Evolutionary conservation across 139 green algal genomes (phyloP), one percentile per base, ranked within the genome.

Genomic region (Zygnema cylindricum): DNA sequence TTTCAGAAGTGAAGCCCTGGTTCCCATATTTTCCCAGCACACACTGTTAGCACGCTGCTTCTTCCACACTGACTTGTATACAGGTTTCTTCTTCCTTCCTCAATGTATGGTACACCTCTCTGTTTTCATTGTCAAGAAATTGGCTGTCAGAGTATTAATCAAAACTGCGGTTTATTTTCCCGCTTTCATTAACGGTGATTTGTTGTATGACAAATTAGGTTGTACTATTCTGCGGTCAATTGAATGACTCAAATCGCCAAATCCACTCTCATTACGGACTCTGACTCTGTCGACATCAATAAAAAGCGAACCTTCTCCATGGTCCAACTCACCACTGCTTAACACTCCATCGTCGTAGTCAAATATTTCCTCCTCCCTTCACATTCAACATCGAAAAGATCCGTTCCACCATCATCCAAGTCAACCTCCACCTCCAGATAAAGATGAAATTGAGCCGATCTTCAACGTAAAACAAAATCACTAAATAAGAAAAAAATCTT

Each of bases 401-500:
- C 38, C 23, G 39, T 86, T 0, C 77, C 78, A 86, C 77, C 78
- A 69, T 86, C 78, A 69, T 86, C 78, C 0, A 41, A 86, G 77
- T 86, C 78, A 1, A 63, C 11, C 23, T 86, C 78, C 36, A 86
- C 43, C 0, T 63, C 78, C 32, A 3, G 76, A 63, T 63, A 63
- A 86, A 86, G 30, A 35, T 41, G 69, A 36, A 77, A 77, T 41
- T 86, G 78, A 35, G 43, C 39, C 1, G 78, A 39, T 16, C 78
- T 57, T 77, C 78, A 33, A 38, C 78, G 69, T 25, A 69, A 63
- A 55, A 86, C 78, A 54, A 86, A 86, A 32, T 77, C 78, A 36
- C 77, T 86, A 63, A 63, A 86, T 35, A 77, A 86, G 38, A 40
- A 86, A 41, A 39, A 77, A 0, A 86, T 86, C 78, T 63, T 86